A percentile compares a stretch with the other conserved stretches of the same genome.
These are phyloP conservation scores for Pseudogymnoascus sp. DNA, from an alignment of 2,329 filamentous ascomycete genomes.

Conservation along the genomic window DNA sequence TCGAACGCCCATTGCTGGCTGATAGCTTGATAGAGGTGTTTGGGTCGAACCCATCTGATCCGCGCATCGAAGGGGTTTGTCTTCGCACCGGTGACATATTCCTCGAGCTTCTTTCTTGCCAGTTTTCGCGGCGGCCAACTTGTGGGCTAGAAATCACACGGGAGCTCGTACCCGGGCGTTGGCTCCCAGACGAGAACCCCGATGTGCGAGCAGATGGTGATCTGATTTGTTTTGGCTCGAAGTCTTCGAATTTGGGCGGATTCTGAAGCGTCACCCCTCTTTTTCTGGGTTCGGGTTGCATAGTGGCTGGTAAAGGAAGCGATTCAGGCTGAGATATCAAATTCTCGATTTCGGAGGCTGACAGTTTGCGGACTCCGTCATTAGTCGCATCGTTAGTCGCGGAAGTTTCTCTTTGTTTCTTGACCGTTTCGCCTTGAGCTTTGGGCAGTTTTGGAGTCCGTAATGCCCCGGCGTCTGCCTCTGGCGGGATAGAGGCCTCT, in stretches of 20 bases:
- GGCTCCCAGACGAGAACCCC: not conserved
- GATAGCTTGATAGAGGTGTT: constrained; percentile 15
- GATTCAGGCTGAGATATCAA: constrained; percentile 50
- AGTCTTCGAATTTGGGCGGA: constrained; percentile 1
- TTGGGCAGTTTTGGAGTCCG: constrained; percentile 22
- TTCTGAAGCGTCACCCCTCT: not conserved
- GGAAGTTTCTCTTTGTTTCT: constrained; percentile 17
- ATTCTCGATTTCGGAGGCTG: constrained; percentile 50
- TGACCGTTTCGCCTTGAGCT: constrained; percentile 23
- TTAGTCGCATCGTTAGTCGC: constrained; percentile 13
- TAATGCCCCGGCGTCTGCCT: not conserved
- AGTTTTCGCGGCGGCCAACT: not conserved
- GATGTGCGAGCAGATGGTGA: constrained; percentile 16
- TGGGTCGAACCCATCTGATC: constrained; percentile 23
- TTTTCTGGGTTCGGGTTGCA: constrained; percentile 14
- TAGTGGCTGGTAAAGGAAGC: constrained; percentile 41
- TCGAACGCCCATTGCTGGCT: constrained; percentile 12
- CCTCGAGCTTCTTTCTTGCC: not conserved
- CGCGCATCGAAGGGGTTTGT: constrained; percentile 14
- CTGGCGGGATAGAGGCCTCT: not conserved
- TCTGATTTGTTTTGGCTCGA: constrained; percentile 1
- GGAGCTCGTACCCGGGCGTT: not conserved
- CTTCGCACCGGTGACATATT: constrained; percentile 21
- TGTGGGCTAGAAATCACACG: constrained; percentile 5
- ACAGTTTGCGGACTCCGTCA: constrained; percentile 45